Conservation (phyloP, 345 rosid genomes). For the Erysimum cheiranthoides region DNA sequence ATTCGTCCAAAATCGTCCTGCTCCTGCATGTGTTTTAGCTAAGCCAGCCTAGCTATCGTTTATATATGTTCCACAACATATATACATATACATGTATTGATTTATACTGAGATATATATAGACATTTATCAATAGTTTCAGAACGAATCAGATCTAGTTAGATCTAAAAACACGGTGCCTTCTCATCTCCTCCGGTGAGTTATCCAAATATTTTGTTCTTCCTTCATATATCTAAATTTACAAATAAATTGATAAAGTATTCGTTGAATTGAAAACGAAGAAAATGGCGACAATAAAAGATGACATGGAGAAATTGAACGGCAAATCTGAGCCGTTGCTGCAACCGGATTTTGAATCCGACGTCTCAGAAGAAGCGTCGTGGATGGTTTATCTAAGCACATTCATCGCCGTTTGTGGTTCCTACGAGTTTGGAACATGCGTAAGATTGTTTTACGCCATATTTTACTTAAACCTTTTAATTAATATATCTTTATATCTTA, state of each 20-base stretch:
- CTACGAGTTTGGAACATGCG: constrained; percentile 58
- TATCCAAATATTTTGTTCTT: not conserved
- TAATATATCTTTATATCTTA: not conserved
- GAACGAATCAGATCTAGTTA: constrained; percentile 6
- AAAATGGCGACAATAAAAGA: constrained; percentile 37
- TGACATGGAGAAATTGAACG: constrained; percentile 24
- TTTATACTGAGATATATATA: constrained; percentile 17
- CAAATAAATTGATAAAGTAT: not conserved
- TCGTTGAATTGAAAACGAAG: constrained; percentile 16
- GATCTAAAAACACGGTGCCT: constrained; percentile 28
- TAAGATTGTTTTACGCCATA: constrained; percentile 25
- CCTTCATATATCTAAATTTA: not conserved
- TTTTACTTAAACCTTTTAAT: not conserved
- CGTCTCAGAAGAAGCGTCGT: constrained; percentile 40
- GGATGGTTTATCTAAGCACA: constrained; percentile 61
- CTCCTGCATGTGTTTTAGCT: constrained; percentile 30
- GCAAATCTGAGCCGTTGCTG: constrained; percentile 50
- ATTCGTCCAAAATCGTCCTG: constrained; percentile 27
- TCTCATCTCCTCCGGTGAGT: constrained; percentile 33
- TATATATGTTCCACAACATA: constrained; percentile 15
- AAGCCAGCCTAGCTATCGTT: constrained; percentile 17
- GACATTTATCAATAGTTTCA: constrained; percentile 8
- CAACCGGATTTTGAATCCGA: constrained; percentile 19
- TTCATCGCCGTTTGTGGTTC: constrained; percentile 64
- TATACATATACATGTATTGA: not conserved